Base-by-base conservation (phyloP, 1,139 yeast genomes). In the Pichia sp. region DNA sequence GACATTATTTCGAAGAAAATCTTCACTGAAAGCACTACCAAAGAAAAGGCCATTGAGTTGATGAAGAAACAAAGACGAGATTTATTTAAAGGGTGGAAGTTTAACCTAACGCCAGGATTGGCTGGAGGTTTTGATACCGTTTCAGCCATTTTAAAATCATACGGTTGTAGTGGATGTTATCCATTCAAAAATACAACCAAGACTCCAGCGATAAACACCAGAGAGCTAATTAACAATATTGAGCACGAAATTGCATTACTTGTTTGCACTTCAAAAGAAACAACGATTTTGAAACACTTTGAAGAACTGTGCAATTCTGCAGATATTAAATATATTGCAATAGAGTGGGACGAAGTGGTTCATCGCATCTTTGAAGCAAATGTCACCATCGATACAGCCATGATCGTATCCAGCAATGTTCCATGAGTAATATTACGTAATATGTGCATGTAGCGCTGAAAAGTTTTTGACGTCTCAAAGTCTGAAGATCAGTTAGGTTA, bases 271-370 rank as follows among this genome's bases (percentile, higher is more conserved):
- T 37, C 49, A 2, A 71, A 72, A 44, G 80, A 76, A 51, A 58
- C 67, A 5, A 73, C 75, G 36, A 58, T 73, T 40, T 69, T 71
- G 10, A 65, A 64, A 28, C 61, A 59, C 35, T 72, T 77, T 51
- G 66, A 63, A 40, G 64, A 65, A 31, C 45, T 64, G 9, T 52
- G 68, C 26, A 55, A 60, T 4, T 27, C 36, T 2, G 64, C 60
- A 3, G 54, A 57, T 7, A 48, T 46, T 1, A 47, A 45, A 5
- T 52, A 48, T 27, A 56, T 58, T 5, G 66, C 75, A 2, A 70
- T 80, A 8, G 82, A 78, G 49, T 81, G 87, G 87, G 78, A 80
- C 47, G 79, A 85, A 84, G 74, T 83, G 49, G 80, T 81, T 8
- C 64, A 70, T 45, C 69, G 79, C 40, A 76, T 81, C 0, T 81